Conservation (phyloP, 148 eudicot genomes). For the Chenopodium suecicum region DNA sequence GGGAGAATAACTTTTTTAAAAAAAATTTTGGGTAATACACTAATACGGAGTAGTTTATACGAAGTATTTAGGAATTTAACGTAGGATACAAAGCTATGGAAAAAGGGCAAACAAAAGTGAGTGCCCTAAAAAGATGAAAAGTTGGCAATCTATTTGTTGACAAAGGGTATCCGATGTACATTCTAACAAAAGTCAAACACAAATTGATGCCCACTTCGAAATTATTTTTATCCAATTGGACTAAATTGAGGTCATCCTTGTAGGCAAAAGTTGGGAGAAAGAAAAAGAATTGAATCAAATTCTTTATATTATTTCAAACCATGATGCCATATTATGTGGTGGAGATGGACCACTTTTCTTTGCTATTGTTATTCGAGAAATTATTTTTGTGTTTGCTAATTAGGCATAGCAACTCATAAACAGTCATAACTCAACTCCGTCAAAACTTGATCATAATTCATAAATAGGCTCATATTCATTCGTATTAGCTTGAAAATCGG, state of each 20-base stretch:
- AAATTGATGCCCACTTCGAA: constrained; percentile 1
- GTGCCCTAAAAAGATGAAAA: background rate
- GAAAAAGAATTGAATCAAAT: constrained; percentile 14
- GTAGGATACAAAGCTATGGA: background rate
- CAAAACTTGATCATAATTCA: too few relatives aligned
- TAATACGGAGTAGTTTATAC: too few relatives aligned
- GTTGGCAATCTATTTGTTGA: background rate
- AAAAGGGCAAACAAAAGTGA: background rate
- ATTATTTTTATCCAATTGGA: too few relatives aligned
- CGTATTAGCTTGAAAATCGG: too few relatives aligned
- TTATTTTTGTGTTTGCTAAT: too few relatives aligned
- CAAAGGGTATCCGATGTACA: background rate
- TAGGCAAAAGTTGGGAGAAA: constrained; percentile 4
- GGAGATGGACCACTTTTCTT: background rate
- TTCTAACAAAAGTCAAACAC: background rate
- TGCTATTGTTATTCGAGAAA: background rate
- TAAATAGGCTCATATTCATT: too few relatives aligned
- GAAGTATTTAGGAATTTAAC: too few relatives aligned
- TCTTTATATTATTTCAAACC: background rate
- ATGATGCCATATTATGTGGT: background rate
- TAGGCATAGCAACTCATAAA: too few relatives aligned
- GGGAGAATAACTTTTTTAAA: too few relatives aligned
- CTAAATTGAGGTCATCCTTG: background rate
- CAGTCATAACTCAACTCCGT: too few relatives aligned
- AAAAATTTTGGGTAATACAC: too few relatives aligned